Conservation (phyloP, 345 rosid species). For the Citrus australasica region DNA sequence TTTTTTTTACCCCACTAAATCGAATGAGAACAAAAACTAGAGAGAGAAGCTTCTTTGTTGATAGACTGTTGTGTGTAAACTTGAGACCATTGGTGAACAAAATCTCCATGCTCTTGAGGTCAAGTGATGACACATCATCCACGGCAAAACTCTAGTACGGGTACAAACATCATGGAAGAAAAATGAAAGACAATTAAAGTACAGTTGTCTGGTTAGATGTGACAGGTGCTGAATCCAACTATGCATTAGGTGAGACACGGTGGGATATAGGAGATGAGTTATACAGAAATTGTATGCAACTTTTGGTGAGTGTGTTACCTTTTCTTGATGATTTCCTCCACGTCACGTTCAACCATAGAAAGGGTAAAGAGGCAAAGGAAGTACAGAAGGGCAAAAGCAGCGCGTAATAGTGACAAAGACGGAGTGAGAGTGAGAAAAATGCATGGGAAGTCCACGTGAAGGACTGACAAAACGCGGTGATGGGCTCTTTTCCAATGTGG, state of each 20-base stretch:
- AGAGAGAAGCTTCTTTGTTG: constrained; percentile 12
- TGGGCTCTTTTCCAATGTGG: constrained; percentile 4
- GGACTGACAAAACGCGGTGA: constrained; percentile 27
- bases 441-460: constrained; percentile 36
- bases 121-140: neutral
- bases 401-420: too few species aligned
- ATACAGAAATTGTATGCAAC: neutral
- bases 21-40: neutral
- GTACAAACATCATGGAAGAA: neutral
- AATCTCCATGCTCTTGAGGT: neutral
- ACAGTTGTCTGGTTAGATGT: neutral
- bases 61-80: neutral
- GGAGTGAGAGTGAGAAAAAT: neutral
- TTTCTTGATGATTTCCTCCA: neutral
- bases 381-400: too few species aligned
- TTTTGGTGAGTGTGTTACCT: neutral
- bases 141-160: neutral
- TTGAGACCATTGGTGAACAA: neutral
- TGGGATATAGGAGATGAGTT: neutral
- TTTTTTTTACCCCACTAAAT: neutral
- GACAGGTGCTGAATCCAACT: neutral
- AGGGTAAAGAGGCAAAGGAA: neutral
- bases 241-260: neutral
- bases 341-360: neutral
- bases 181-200: neutral